Conservation (phyloP, 768 basidiomycete genomes). For the Lactifluus echinatus region DNA sequence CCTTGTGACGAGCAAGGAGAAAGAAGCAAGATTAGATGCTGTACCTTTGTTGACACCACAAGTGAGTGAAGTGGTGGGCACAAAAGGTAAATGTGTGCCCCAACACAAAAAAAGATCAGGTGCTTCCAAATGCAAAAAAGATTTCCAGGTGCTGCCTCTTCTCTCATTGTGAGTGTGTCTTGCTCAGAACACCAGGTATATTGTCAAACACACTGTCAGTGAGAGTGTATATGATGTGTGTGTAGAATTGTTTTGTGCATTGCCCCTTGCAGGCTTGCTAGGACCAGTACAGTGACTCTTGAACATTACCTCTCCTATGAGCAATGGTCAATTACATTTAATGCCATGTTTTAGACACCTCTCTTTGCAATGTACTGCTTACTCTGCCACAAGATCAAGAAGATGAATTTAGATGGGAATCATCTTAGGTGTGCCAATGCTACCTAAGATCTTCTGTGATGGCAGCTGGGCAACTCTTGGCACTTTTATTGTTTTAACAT, state of each 20-base stretch:
- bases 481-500: conserved; percentile 86
- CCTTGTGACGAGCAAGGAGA: conserved; percentile 79
- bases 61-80: conserved; percentile 21
- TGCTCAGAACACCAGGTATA: no score
- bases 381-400: conserved; percentile 65
- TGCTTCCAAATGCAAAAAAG: no score
- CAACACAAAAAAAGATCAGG: no score
- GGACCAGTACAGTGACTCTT: conserved; percentile 48
- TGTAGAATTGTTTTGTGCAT: no score
- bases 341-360: conserved; percentile 41
- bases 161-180: no score
- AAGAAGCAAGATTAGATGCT: conserved; percentile 75
- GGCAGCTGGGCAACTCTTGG: conserved; percentile 73
- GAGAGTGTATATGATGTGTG: no score
- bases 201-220: no score
- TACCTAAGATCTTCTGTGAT: conserved; percentile 84
- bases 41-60: conserved; percentile 80
- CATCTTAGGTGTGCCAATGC: conserved; percentile 27
- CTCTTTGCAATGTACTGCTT: conserved; percentile 95
- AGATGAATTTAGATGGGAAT: conserved; percentile 18
- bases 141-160: no score
- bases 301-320: neutral
- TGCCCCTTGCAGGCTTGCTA: no score
- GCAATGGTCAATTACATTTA: neutral
- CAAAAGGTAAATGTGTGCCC: conserved; percentile 22